A percentile compares a stretch with the other conserved stretches of the same genome.
These are phyloP conservation scores for Epichloe uncinata DNA, from an alignment of 2,329 filamentous ascomycete genomes.

Conservation along the genomic window DNA sequence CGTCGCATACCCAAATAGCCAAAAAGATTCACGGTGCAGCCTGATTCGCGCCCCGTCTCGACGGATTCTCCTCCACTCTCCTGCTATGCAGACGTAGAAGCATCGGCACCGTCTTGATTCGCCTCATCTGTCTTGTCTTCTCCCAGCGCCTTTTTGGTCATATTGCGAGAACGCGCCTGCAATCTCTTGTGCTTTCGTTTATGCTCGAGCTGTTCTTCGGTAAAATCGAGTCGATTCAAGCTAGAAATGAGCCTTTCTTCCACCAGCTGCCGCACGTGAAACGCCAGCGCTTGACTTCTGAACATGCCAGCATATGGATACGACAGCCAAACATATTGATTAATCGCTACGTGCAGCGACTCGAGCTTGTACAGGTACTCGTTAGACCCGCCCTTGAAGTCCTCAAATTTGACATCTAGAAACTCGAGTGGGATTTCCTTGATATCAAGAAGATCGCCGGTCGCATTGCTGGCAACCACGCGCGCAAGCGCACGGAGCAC, in stretches of 20 bases:
- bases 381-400: constrained; percentile 24
- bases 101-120: constrained; percentile 10
- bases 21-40: background rate
- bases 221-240: constrained; percentile 37
- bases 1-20: background rate
- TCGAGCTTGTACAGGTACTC: constrained; percentile 59
- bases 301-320: constrained; percentile 80
- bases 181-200: constrained; percentile 13
- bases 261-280: constrained; percentile 64
- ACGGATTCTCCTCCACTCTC: background rate
- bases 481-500: constrained; percentile 52
- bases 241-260: constrained; percentile 54
- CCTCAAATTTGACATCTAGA: constrained; percentile 48
- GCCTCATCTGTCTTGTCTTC: constrained; percentile 7
- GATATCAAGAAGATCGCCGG: constrained; percentile 60
- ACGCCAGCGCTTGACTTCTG: constrained; percentile 57
- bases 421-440: constrained; percentile 56
- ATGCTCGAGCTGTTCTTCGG: constrained; percentile 19
- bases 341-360: constrained; percentile 64
- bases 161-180: constrained; percentile 9
- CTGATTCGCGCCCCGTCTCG: no score
- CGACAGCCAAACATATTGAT: constrained; percentile 84
- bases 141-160: constrained; percentile 6
- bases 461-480: constrained; percentile 53
- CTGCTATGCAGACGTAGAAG: constrained; percentile 6